Percentiles rank a stretch among this genome's conserved stretches.
phyloP scores from a whole-genome alignment of 345 rosid genomes.

The Camelina hispida region DNA sequence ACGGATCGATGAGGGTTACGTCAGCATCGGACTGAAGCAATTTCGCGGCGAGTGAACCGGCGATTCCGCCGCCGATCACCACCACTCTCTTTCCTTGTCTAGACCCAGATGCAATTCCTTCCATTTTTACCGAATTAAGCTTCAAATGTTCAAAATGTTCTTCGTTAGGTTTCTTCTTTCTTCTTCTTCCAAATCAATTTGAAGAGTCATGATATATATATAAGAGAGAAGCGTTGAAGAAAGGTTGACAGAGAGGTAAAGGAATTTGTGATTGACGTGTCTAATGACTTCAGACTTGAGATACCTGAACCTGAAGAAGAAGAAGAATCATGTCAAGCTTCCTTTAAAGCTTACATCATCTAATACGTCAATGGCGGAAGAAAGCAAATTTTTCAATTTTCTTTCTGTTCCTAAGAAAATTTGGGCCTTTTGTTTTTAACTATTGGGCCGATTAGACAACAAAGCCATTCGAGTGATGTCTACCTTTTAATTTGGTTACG shows the following conservation, averaged over 20 bases:
- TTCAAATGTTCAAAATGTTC: slow-evolving; percentile 15
- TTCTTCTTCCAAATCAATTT: slow-evolving; percentile 23
- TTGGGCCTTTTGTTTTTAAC: background rate
- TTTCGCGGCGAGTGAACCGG: slow-evolving; percentile 62
- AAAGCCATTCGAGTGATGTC: no score
- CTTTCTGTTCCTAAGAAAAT: background rate
- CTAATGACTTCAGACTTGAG: slow-evolving; percentile 22
- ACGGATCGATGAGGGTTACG: slow-evolving; percentile 74
- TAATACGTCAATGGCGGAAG: slow-evolving; percentile 39
- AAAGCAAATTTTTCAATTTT: slow-evolving; percentile 25
- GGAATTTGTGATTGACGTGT: slow-evolving; percentile 44
- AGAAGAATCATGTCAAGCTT: slow-evolving; percentile 29
- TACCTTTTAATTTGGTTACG: no score
- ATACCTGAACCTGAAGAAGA: slow-evolving; percentile 4
- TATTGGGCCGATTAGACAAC: background rate
- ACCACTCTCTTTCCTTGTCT: slow-evolving; percentile 50
- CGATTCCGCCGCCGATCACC: slow-evolving; percentile 73
- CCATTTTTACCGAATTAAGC: slow-evolving; percentile 26
- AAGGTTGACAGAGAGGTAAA: slow-evolving; percentile 30
- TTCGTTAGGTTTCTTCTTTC: slow-evolving; percentile 31
- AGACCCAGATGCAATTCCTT: slow-evolving; percentile 16
- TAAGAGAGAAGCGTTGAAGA: background rate
- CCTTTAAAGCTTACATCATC: slow-evolving; percentile 29
- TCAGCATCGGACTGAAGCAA: slow-evolving; percentile 60
- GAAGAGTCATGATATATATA: slow-evolving; percentile 21